Percentiles rank a stretch among this genome's conserved stretches.
Conservation (phyloP, 176 grass and related monocot genomes). For the Oryza glaberrima region DNA sequence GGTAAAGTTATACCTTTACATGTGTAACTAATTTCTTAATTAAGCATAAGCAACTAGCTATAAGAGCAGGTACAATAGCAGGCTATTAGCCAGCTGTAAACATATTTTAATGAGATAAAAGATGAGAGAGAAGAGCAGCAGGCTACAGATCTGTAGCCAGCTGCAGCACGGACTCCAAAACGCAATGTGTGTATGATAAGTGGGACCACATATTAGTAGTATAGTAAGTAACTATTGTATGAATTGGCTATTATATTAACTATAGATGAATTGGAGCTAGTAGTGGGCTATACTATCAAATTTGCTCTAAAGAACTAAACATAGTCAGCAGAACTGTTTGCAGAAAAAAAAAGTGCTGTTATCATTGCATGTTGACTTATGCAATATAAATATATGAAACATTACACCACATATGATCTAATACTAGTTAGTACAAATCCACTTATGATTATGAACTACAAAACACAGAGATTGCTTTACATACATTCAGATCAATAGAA, state of each 20-base stretch:
- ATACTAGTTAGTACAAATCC: conserved; percentile 12
- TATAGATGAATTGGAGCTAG: no score
- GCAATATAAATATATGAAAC: neutral
- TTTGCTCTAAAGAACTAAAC: neutral
- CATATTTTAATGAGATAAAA: no score
- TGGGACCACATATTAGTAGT: no score
- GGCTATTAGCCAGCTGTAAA: no score
- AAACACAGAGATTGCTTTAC: conserved; percentile 8
- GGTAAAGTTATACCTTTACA: neutral
- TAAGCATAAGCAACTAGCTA: neutral
- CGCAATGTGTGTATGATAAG: no score
- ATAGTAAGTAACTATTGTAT: no score
- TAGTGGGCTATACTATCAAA: no score
- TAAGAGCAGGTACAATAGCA: neutral
- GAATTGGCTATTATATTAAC: no score
- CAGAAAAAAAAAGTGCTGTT: neutral
- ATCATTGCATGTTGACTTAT: conserved; percentile 12
- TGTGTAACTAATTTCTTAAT: neutral
- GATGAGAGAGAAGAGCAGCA: no score
- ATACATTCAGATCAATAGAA: conserved; percentile 87
- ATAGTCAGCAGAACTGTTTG: neutral
- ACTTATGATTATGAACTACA: neutral
- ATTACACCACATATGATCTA: neutral
- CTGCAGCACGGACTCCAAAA: no score
- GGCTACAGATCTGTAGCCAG: no score